phyloP scores from a whole-genome alignment of 495 filamentous ascomycete genomes.

The Clavariopsis aquatica region DNA sequence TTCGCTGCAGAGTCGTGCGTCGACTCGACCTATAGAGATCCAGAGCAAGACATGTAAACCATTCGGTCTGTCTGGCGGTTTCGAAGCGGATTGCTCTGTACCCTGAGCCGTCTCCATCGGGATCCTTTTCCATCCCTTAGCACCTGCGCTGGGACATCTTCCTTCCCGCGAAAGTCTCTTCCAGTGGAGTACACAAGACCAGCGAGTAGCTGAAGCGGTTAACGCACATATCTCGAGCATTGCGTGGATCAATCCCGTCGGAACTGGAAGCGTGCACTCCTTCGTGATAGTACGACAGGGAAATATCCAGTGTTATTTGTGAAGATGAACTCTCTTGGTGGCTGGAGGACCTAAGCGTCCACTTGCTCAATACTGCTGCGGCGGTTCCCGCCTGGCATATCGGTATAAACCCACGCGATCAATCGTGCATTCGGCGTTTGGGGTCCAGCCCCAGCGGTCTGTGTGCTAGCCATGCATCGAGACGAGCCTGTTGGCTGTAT shows the following conservation, averaged over 20 bases:
- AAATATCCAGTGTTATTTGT: not conserved
- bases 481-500: not conserved
- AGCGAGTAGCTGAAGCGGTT: not conserved
- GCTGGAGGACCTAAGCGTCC: slow-evolving; percentile 1
- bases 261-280: not conserved
- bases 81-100: not conserved
- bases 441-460: not conserved
- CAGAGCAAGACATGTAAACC: slow-evolving; percentile 3
- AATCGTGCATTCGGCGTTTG: not conserved
- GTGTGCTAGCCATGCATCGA: not conserved
- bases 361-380: not conserved
- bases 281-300: not conserved
- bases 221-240: not conserved
- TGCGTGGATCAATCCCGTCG: slow-evolving; percentile 1
- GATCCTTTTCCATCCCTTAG: not conserved
- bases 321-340: slow-evolving; percentile 2
- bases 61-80: not conserved
- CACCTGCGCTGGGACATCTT: not conserved
- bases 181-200: not conserved
- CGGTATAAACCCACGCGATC: not conserved
- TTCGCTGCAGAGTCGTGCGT: not conserved
- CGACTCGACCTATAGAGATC: slow-evolving; percentile 1
- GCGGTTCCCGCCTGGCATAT: not conserved
- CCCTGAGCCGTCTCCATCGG: not conserved
- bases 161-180: not conserved